Percentiles rank a stretch among this genome's conserved stretches.
Evolutionary conservation across 176 grass and related monocot species (phyloP).

Genomic region (Eleusine coracana): DNA sequence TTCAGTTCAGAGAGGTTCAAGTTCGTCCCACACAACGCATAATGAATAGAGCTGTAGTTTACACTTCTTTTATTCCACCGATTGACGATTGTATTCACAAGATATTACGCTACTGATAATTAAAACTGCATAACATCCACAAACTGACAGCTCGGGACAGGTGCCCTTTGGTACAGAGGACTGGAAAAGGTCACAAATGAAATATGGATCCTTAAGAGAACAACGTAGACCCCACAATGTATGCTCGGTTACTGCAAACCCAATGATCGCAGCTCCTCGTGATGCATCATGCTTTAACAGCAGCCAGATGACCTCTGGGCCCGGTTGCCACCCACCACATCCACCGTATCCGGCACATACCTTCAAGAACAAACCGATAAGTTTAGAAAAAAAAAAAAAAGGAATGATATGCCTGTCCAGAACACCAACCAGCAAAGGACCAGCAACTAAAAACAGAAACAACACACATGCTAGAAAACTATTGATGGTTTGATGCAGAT

Average conservation of each 20-base stretch:
- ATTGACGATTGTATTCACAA: conserved; percentile 57
- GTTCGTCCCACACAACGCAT: conserved; percentile 25
- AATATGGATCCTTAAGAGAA: conserved; percentile 21
- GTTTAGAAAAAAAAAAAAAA: neutral
- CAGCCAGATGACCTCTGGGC: conserved; percentile 71
- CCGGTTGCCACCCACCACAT: conserved; percentile 63
- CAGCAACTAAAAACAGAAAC: neutral
- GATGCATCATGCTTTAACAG: conserved; percentile 53
- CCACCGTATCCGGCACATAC: conserved; percentile 84
- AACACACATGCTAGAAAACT: neutral
- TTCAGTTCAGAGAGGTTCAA: neutral
- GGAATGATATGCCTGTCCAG: neutral
- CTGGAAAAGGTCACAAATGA: conserved; percentile 48
- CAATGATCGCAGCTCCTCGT: neutral
- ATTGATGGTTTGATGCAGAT: neutral
- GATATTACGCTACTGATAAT: conserved; percentile 46
- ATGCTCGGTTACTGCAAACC: conserved; percentile 8
- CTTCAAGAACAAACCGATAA: conserved; percentile 43
- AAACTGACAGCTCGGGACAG: conserved; percentile 34
- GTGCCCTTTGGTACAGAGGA: conserved; percentile 47
- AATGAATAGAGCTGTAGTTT: conserved; percentile 37
- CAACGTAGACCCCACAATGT: conserved; percentile 29
- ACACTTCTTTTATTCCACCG: conserved; percentile 46
- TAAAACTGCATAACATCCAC: conserved; percentile 59
- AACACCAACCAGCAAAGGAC: neutral